Evolutionary conservation across 108 stramenopile species (phyloP), one percentile per base, ranked within the genome.

Genomic region (Conticribra guillardii): DNA sequence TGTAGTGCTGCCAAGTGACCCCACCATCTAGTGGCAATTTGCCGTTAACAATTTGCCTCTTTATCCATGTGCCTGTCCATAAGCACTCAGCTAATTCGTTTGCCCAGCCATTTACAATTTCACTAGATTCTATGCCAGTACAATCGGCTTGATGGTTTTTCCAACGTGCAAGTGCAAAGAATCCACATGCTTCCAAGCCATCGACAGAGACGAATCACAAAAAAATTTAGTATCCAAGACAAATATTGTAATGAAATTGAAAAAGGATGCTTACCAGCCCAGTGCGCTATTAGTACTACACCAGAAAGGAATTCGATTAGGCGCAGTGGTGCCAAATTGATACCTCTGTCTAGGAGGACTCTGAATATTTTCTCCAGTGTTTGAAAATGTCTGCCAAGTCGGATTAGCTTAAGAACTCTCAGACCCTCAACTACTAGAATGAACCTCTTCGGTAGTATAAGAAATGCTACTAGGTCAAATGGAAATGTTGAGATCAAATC

Each of bases 11-110:
- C 76, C 48, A 57, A 23, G 19, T 21, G 26, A 24, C 27, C 2
- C 82, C 81, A 11, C 79, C 84, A 54, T 73, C 81, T 28, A 18
- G 41, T n/a, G 80, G 80, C 2, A 87, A 32, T 21, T 83, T 68
- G 50, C 53, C 56, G 37, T 76, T 67, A 4, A 48, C 33, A 52
- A 83, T 80, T 54, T 87, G 87, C 21, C 65, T 49, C 48, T 77
- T 44, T 31, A 87, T 75, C 87, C 87, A 87, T 16, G 84, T 87
- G 3, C 70, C 58, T 29, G 54, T 26, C 76, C 80, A 87, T 23
- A 26, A n/a, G 33, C 81, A 84, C 9, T 47, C 64, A 0, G 63
- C 2, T 31, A 53, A 34, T 23, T n/a, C n/a, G n/a, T n/a, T n/a
- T n/a, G n/a, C n/a, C n/a, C n/a, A n/a, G n/a, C n/a, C n/a, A n/a